These are phyloP conservation scores for Ustilago sp. DNA, from an alignment of 1,284 basidiomycete genomes.

Conservation along the genomic window DNA sequence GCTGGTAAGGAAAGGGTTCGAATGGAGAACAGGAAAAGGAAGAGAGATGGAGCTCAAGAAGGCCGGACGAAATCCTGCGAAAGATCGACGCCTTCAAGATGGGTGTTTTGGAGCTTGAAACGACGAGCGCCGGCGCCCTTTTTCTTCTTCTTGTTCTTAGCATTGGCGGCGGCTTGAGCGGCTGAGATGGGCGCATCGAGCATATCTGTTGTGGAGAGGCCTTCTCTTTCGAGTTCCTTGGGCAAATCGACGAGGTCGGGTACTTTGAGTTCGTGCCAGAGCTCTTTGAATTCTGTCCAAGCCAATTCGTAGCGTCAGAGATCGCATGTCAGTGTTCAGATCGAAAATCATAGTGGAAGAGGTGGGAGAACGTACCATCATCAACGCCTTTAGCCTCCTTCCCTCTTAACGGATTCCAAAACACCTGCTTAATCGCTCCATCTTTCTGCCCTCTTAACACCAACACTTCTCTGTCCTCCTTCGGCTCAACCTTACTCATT, in stretches of 20 bases:
- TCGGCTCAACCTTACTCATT: constrained; percentile 55
- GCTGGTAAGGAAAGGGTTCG: background rate
- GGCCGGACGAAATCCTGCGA: constrained; percentile 74
- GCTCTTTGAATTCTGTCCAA: constrained; percentile 81
- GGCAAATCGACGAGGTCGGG: constrained; percentile 85
- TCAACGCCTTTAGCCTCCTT: constrained; percentile 80
- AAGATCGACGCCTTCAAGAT: constrained; percentile 83
- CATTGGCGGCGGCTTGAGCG: constrained; percentile 31
- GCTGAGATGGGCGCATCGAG: constrained; percentile 52
- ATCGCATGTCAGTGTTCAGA: background rate
- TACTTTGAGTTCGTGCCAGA: constrained; percentile 86
- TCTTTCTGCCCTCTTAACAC: constrained; percentile 86
- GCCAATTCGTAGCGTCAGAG: background rate
- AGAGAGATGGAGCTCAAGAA: constrained; percentile 6
- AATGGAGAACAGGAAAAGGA: background rate
- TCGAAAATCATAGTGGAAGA: background rate
- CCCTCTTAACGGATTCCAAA: constrained; percentile 88
- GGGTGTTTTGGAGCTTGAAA: constrained; percentile 84
- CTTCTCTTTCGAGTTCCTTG: constrained; percentile 76
- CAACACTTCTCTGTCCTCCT: constrained; percentile 85
- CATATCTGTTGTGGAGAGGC: constrained; percentile 60
- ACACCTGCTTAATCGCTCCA: constrained; percentile 79
- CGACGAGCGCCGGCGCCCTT: constrained; percentile 53
- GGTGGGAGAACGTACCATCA: constrained; percentile 75
- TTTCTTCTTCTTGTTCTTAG: constrained; percentile 56